Percentiles rank a stretch among this genome's conserved stretches.
phyloP scores from a whole-genome alignment of 208 protist species.

The Phytomonas serpens region DNA sequence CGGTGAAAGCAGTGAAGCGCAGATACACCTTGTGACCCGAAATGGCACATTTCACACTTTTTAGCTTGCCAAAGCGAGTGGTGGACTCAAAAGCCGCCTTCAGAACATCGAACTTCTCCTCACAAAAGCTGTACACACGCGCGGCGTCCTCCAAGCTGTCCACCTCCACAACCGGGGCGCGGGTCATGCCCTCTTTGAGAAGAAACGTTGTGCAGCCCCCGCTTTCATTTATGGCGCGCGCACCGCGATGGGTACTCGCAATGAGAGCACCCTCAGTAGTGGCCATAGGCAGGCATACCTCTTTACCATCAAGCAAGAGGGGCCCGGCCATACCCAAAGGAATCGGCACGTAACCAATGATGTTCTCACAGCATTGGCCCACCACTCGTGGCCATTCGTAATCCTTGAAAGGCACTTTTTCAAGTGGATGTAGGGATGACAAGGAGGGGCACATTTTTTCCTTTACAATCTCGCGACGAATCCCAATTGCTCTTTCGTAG shows the following conservation, averaged over 20 bases:
- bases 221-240: conserved; percentile 88
- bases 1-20: conserved; percentile 92
- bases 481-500: conserved; percentile 78
- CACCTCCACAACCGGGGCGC: conserved; percentile 93
- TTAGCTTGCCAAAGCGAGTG: conserved; percentile 91
- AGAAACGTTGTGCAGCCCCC: conserved; percentile 88
- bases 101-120: conserved; percentile 80
- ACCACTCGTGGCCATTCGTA: conserved; percentile 89
- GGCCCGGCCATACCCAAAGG: conserved; percentile 95
- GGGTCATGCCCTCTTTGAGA: conserved; percentile 95
- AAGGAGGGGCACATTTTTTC: conserved; percentile 25
- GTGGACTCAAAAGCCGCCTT: conserved; percentile 91
- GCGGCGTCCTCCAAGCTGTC: conserved; percentile 63
- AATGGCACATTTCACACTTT: conserved; percentile 78
- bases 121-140: conserved; percentile 87
- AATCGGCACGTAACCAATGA: conserved; percentile 95
- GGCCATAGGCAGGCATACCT: conserved; percentile 93
- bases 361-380: conserved; percentile 95
- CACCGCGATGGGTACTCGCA: conserved; percentile 94
- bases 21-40: conserved; percentile 90
- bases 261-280: conserved; percentile 98
- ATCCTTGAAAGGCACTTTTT: conserved; percentile 77
- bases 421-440: conserved; percentile 29
- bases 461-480: conserved; percentile 78
- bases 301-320: conserved; percentile 88